phyloP scores from a whole-genome alignment of 78 protist species.

The Dictyostelium citrinum region DNA sequence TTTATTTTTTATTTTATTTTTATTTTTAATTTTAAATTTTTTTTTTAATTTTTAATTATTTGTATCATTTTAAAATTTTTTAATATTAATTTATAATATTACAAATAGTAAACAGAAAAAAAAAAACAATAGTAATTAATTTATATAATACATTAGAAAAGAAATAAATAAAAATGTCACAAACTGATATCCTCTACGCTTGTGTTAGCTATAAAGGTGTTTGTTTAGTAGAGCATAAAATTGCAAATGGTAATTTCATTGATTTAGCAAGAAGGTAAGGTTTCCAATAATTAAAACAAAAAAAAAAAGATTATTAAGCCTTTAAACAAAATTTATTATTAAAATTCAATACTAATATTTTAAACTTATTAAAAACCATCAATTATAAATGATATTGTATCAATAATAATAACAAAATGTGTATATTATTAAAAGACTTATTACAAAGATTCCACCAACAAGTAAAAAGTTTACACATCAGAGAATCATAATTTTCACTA shows the following conservation, averaged over 20 bases:
- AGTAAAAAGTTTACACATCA: constrained; percentile 57
- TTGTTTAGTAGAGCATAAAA: constrained; percentile 45
- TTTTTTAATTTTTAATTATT: not conserved
- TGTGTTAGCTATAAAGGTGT: constrained; percentile 62
- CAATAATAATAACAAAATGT: not conserved
- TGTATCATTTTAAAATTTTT: not conserved
- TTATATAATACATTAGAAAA: not conserved
- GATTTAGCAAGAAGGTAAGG: constrained; percentile 64
- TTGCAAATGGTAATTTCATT: constrained; percentile 47
- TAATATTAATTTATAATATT: not conserved
- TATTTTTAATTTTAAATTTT: not conserved
- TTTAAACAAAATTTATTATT: not conserved
- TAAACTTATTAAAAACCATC: not conserved
- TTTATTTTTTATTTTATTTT: not conserved
- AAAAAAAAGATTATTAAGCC: too few relatives aligned
- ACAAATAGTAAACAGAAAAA: not conserved
- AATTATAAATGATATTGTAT: not conserved
- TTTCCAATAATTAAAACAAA: not conserved
- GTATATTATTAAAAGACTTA: not conserved
- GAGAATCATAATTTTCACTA: constrained; percentile 67
- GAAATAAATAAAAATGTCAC: not conserved
- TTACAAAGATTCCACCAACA: constrained; percentile 64
- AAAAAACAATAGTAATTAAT: not conserved
- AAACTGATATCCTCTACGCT: constrained; percentile 38
- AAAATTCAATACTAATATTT: not conserved